phyloP scores from a whole-genome alignment of 805 yeast genomes.

The Cyberlindnera bimundalis region DNA sequence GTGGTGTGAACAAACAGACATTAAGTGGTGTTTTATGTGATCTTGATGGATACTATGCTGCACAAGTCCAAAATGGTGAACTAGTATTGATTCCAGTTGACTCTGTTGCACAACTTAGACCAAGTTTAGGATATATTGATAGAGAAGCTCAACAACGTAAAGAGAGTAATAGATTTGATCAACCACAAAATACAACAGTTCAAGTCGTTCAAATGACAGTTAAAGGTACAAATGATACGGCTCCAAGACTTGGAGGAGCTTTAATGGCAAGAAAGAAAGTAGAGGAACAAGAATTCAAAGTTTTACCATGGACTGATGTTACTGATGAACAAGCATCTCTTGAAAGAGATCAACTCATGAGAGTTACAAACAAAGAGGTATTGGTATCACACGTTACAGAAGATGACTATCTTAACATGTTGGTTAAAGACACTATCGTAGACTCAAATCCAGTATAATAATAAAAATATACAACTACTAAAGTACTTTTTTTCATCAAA shows the following conservation, averaged over 20 bases:
- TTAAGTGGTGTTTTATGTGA: constrained; percentile 66
- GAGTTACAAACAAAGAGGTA: constrained; percentile 24
- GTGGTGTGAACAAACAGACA: constrained; percentile 54
- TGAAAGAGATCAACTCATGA: constrained; percentile 25
- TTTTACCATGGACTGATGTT: constrained; percentile 44
- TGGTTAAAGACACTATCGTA: constrained; percentile 27
- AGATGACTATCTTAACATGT: constrained; percentile 32
- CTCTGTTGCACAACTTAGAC: constrained; percentile 72
- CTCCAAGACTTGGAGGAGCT: constrained; percentile 68
- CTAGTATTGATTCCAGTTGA: constrained; percentile 64
- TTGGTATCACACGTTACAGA: constrained; percentile 26
- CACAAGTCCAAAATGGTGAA: constrained; percentile 43
- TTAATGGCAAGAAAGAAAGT: constrained; percentile 57
- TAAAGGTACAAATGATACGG: constrained; percentile 53
- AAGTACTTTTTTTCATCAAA: too few relatives aligned
- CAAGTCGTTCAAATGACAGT: constrained; percentile 78
- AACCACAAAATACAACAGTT: constrained; percentile 35
- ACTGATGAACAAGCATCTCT: constrained; percentile 31
- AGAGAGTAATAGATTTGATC: constrained; percentile 37
- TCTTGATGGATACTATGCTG: constrained; percentile 50
- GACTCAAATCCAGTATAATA: neutral
- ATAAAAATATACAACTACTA: too few relatives aligned
- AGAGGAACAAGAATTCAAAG: constrained; percentile 53
- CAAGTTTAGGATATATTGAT: constrained; percentile 78
- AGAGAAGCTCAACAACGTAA: constrained; percentile 45